Evolutionary conservation across 805 yeast species (phyloP).

Genomic region (Yarrowia hollandica): DNA sequence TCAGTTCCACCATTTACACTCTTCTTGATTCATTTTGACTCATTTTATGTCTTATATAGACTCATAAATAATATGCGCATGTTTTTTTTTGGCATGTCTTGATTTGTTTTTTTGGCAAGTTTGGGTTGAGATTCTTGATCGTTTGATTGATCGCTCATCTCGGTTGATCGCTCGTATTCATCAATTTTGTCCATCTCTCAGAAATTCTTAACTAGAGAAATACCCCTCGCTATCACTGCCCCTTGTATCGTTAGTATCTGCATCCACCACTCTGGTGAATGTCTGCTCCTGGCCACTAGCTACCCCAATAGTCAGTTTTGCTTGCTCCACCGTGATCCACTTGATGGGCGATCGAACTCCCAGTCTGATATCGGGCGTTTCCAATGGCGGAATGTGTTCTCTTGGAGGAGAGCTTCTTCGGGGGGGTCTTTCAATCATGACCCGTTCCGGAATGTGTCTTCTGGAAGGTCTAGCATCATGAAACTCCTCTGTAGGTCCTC

Average conservation of each 20-base stretch:
- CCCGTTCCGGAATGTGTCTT: background rate
- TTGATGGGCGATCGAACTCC: constrained; percentile 1
- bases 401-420: background rate
- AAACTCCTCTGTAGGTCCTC: background rate
- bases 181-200: too few species aligned
- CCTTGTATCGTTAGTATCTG: too few species aligned
- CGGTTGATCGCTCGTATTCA: too few species aligned
- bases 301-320: background rate
- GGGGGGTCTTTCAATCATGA: background rate
- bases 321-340: background rate
- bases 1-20: too few species aligned
- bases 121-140: too few species aligned
- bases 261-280: background rate
- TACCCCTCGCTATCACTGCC: constrained; percentile 20
- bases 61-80: too few species aligned
- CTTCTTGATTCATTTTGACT: too few species aligned
- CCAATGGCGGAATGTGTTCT: background rate
- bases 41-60: too few species aligned
- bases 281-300: background rate
- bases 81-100: too few species aligned
- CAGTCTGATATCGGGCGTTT: background rate
- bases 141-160: too few species aligned
- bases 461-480: background rate
- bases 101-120: too few species aligned
- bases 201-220: background rate